These are phyloP conservation scores for Citrus maxima DNA, from an alignment of 345 rosid genomes.

Conservation along the genomic window DNA sequence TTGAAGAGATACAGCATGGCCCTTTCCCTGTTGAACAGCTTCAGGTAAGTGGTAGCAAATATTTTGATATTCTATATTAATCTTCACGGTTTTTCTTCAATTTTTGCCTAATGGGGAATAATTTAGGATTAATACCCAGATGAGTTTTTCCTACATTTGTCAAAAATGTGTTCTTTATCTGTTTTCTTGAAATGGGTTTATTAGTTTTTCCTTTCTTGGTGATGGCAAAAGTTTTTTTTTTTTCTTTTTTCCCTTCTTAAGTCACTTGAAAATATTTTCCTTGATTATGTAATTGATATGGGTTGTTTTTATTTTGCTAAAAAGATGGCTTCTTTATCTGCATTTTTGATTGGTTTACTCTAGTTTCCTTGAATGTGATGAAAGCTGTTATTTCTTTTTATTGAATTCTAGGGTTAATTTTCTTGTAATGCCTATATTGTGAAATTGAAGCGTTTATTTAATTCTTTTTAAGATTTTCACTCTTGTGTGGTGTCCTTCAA, in stretches of 20 bases:
- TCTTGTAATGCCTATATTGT: background rate
- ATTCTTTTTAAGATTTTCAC: background rate
- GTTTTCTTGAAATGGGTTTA: background rate
- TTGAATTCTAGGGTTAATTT: background rate
- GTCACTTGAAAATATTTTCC: background rate
- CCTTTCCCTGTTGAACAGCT: constrained; percentile 62
- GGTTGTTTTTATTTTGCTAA: background rate
- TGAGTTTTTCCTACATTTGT: background rate
- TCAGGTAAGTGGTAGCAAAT: constrained; percentile 30
- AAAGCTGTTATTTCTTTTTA: background rate
- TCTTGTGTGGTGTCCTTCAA: background rate
- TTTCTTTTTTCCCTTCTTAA: background rate
- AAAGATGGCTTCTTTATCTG: background rate
- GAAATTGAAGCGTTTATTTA: background rate
- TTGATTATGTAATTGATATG: background rate
- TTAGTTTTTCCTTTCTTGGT: background rate
- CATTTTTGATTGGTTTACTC: background rate
- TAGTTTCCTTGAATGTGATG: background rate
- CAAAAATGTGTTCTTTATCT: background rate
- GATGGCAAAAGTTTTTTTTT: background rate
- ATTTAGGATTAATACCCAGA: background rate
- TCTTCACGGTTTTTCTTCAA: background rate
- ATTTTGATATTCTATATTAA: background rate
- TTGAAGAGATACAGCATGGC: constrained; percentile 48
- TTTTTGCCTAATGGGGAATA: background rate